These are phyloP conservation scores for Cordyceps pruinosa DNA, from an alignment of 2,329 filamentous ascomycete genomes.

Conservation along the genomic window DNA sequence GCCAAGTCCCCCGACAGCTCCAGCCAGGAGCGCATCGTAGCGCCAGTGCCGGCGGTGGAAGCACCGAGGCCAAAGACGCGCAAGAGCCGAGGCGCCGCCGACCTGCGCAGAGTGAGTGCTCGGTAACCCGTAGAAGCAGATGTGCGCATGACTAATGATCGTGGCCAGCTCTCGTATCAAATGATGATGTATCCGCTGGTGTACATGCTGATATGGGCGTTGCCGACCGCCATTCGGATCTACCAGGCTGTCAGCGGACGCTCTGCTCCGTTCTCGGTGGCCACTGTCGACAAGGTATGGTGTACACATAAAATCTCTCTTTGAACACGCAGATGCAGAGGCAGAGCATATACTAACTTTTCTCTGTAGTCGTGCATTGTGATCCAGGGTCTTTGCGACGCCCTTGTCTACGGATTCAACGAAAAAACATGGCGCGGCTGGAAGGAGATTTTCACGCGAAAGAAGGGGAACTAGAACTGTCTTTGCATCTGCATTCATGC, in stretches of 20 bases:
- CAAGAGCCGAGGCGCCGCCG: conserved; percentile 1
- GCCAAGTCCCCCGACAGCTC: neutral
- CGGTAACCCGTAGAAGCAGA: neutral
- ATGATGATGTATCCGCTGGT: conserved; percentile 37
- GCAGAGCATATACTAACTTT: neutral
- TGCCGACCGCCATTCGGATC: conserved; percentile 33
- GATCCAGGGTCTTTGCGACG: conserved; percentile 33
- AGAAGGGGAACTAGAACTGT: neutral
- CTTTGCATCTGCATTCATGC: no score
- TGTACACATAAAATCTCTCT: neutral
- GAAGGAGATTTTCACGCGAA: conserved; percentile 9
- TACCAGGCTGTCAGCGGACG: conserved; percentile 30
- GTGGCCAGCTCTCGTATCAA: conserved; percentile 31
- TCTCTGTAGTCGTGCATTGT: conserved; percentile 29
- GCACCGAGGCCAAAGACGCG: neutral
- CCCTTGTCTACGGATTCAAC: conserved; percentile 29
- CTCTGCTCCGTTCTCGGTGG: conserved; percentile 29
- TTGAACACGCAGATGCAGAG: no score
- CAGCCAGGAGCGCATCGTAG: conserved; percentile 2
- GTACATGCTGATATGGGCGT: conserved; percentile 35
- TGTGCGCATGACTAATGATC: no score
- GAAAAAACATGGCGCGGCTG: conserved; percentile 8
- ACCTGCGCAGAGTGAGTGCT: conserved; percentile 18
- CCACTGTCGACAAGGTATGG: conserved; percentile 25
- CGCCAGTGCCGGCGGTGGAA: neutral